Conservation (phyloP, 805 yeast species). For the Ogataea philodendri region DNA sequence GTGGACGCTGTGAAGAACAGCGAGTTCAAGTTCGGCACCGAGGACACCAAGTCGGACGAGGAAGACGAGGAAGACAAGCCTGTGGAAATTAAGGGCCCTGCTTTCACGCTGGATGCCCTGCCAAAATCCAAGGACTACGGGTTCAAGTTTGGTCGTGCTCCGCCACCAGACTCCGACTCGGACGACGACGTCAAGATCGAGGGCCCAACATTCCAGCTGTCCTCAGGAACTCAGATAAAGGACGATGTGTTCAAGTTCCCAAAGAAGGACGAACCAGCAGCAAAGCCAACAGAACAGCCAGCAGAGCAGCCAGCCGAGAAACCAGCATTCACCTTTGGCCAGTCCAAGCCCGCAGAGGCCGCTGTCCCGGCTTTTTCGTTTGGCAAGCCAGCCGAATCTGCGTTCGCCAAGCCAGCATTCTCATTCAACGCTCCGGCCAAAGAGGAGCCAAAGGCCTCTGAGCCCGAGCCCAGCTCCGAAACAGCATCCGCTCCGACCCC, state of each 20-base stretch:
- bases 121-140: slow-evolving; percentile 52
- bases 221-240: slow-evolving; percentile 36
- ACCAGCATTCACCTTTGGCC: slow-evolving; percentile 23
- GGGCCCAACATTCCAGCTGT: slow-evolving; percentile 65
- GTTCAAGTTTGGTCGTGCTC: slow-evolving; percentile 43
- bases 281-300: slow-evolving; percentile 6
- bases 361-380: slow-evolving; percentile 4
- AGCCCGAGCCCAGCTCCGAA: too few species aligned
- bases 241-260: slow-evolving; percentile 33
- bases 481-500: slow-evolving; percentile 27
- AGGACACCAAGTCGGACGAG: slow-evolving; percentile 2
- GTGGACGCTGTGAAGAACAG: slow-evolving; percentile 3
- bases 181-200: slow-evolving; percentile 65
- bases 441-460: not conserved
- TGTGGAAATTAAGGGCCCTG: slow-evolving; percentile 68
- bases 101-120: slow-evolving; percentile 46
- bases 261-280: slow-evolving; percentile 3
- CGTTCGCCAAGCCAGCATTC: slow-evolving; percentile 12
- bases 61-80: slow-evolving; percentile 18
- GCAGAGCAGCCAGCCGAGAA: slow-evolving; percentile 6
- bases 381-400: slow-evolving; percentile 3
- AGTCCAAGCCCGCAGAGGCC: not conserved
- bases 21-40: slow-evolving; percentile 10
- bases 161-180: slow-evolving; percentile 37
- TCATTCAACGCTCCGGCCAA: slow-evolving; percentile 4